Evolutionary conservation across 228 moss, liverwort and hornwort species (phyloP).

Genomic region (Sphagnum fallax): DNA sequence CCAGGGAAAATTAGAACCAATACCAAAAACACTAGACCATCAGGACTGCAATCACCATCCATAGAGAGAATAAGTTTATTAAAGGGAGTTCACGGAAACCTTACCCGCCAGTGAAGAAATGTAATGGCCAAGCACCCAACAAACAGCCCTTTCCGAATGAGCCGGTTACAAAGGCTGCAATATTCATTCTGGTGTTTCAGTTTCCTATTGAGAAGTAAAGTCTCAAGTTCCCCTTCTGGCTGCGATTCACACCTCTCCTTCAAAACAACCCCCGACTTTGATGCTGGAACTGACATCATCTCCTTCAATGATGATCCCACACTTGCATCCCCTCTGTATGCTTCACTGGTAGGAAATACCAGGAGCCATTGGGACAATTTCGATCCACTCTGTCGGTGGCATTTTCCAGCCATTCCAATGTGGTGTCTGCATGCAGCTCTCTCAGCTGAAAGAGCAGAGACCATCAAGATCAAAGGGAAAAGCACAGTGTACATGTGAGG

Average conservation of each 20-base stretch:
- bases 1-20: no score
- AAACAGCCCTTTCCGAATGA: slow-evolving; percentile 54
- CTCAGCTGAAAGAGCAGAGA: slow-evolving; percentile 85
- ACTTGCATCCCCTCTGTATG: no score
- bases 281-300: no score
- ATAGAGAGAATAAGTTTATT: no score
- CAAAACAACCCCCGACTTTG: no score
- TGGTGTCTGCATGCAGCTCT: slow-evolving; percentile 54
- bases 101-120: slow-evolving; percentile 1
- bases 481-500: slow-evolving; percentile 63
- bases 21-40: no score
- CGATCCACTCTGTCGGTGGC: slow-evolving; percentile 6
- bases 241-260: slow-evolving; percentile 9
- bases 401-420: slow-evolving; percentile 21
- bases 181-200: slow-evolving; percentile 5
- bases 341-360: slow-evolving; percentile 35
- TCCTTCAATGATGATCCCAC: not conserved
- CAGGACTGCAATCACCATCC: no score
- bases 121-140: slow-evolving; percentile 49
- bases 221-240: slow-evolving; percentile 19
- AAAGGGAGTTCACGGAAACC: not conserved
- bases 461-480: slow-evolving; percentile 61
- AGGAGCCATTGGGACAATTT: slow-evolving; percentile 48
- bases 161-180: slow-evolving; percentile 36
- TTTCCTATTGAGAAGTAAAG: slow-evolving; percentile 15